Conservation (phyloP, 306 rosid species). For the Vigna mungo region DNA sequence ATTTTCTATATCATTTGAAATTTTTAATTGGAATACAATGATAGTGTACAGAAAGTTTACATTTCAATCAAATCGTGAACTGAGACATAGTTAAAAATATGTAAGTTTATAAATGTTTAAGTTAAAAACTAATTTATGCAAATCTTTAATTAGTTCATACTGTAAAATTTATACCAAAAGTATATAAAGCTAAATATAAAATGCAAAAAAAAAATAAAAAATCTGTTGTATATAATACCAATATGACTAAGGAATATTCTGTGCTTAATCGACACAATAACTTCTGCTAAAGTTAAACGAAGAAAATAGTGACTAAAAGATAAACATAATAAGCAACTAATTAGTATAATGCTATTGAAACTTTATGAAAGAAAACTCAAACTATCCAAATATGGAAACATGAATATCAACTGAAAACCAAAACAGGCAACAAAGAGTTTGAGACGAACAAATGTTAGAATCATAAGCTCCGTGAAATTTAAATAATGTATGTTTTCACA, state of each 20-base stretch:
- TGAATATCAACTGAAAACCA: constrained; percentile 25
- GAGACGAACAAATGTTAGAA: constrained; percentile 28
- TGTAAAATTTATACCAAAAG: not conserved
- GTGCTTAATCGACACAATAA: constrained; percentile 28
- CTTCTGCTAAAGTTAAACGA: constrained; percentile 23
- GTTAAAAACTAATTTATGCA: not conserved
- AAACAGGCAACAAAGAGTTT: constrained; percentile 36
- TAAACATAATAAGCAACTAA: constrained; percentile 25
- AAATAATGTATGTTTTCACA: constrained; percentile 15
- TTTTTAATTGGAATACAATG: not conserved
- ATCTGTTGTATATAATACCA: not conserved
- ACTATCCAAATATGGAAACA: constrained; percentile 30
- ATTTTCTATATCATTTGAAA: not conserved
- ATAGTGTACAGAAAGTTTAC: not conserved
- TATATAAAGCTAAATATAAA: not conserved
- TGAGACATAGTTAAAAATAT: not conserved
- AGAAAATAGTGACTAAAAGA: not conserved
- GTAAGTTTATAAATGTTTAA: not conserved
- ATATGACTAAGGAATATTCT: constrained; percentile 20
- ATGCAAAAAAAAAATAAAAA: not conserved
- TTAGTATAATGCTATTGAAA: constrained; percentile 5
- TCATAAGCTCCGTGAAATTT: constrained; percentile 23
- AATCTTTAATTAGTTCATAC: not conserved
- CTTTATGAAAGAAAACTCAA: constrained; percentile 10
- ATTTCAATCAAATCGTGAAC: not conserved